These are phyloP conservation scores for Plantago coronopus DNA, from an alignment of 305 asterid genomes.

Conservation along the genomic window DNA sequence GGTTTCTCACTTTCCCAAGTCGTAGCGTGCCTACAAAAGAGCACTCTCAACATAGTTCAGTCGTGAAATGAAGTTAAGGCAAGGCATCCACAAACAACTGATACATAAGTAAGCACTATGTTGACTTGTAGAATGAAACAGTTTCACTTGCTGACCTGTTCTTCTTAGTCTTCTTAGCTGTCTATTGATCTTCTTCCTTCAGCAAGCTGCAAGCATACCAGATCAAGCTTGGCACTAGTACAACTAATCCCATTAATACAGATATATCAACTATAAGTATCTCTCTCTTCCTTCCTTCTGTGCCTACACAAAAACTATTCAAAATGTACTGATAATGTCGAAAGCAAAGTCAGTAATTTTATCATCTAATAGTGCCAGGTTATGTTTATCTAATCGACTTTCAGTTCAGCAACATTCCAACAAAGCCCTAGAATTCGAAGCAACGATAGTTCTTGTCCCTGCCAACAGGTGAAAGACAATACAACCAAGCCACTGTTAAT, in stretches of 20 bases:
- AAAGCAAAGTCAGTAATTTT: no score
- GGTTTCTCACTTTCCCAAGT: background rate
- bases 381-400: no score
- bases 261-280: constrained; percentile 17
- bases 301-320: constrained; percentile 13
- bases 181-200: constrained; percentile 16
- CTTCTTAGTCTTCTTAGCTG: constrained; percentile 1
- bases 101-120: no score
- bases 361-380: no score
- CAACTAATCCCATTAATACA: constrained; percentile 15
- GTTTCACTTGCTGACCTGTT: constrained; percentile 14
- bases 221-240: constrained; percentile 17
- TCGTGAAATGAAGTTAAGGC: no score
- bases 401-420: no score
- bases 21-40: constrained; percentile 7
- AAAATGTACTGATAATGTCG: no score
- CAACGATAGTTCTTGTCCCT: no score
- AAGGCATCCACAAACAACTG: no score
- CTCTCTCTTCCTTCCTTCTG: constrained; percentile 8
- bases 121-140: background rate
- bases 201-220: background rate
- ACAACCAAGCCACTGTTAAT: no score
- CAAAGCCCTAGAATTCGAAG: no score
- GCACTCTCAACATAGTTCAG: background rate
- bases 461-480: no score